Conservation (phyloP, 805 yeast species). For the Yarrowia deformans region DNA sequence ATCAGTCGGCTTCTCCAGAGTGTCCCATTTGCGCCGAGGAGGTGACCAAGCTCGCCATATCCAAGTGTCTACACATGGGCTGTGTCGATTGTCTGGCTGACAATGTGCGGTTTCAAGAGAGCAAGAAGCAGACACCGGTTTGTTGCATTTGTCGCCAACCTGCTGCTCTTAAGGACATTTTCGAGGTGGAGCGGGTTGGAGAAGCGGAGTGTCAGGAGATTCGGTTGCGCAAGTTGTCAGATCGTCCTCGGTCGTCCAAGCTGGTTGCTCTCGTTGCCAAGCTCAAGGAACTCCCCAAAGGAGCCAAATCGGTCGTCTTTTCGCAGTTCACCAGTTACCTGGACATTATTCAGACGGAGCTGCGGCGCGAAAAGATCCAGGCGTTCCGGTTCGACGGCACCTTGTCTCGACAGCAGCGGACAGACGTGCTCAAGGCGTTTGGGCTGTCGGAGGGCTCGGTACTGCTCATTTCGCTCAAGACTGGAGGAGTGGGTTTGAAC, state of each 20-base stretch:
- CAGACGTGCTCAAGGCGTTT: conserved; percentile 66
- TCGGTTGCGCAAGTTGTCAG: conserved; percentile 31
- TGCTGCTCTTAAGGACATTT: conserved; percentile 59
- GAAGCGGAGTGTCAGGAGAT: conserved; percentile 42
- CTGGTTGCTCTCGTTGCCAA: conserved; percentile 71
- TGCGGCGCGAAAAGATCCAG: conserved; percentile 59
- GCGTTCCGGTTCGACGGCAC: conserved; percentile 85
- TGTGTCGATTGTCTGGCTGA: conserved; percentile 77
- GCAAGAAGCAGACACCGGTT: conserved; percentile 55
- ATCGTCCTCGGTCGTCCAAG: conserved; percentile 66
- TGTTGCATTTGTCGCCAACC: conserved; percentile 81
- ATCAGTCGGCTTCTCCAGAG: conserved; percentile 58
- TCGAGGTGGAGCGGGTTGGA: conserved; percentile 53
- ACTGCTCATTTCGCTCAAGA: conserved; percentile 77
- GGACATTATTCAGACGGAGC: conserved; percentile 73
- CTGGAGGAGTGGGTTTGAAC: conserved; percentile 94
- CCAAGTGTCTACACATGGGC: conserved; percentile 82
- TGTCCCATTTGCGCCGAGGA: conserved; percentile 85
- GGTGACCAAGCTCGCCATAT: conserved; percentile 67
- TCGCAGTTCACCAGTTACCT: conserved; percentile 88
- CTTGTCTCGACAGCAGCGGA: conserved; percentile 68
- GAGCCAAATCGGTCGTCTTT: conserved; percentile 82
- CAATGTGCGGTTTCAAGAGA: conserved; percentile 72
- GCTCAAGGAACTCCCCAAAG: conserved; percentile 55
- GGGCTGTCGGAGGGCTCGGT: conserved; percentile 54